Evolutionary conservation across 2,329 filamentous ascomycete genomes (phyloP).

Genomic region (Xylariaceae sp.): DNA sequence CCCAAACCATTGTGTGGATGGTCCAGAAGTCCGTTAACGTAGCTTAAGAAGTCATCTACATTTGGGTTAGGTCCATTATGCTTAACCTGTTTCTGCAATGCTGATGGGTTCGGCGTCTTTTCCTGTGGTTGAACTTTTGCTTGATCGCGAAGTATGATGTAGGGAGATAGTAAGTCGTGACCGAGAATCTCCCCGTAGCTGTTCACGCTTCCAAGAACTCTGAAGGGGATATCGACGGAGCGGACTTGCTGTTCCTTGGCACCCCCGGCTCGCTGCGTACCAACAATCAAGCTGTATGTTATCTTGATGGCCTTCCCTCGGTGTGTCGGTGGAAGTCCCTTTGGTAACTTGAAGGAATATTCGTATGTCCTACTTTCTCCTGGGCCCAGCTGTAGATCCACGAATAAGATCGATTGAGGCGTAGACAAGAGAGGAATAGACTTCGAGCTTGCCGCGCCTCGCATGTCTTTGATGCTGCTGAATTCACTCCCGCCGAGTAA

Average conservation of each 20-base stretch:
- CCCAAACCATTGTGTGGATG: conserved; percentile 53
- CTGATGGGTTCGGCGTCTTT: conserved; percentile 26
- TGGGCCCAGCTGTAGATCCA: conserved; percentile 79
- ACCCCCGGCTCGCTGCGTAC: conserved; percentile 79
- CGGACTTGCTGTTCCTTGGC: conserved; percentile 76
- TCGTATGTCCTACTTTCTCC: conserved; percentile 85
- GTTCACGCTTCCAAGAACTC: conserved; percentile 89
- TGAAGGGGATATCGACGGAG: conserved; percentile 88
- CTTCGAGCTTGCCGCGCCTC: conserved; percentile 76
- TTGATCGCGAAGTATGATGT: conserved; percentile 80
- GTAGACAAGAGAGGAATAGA: conserved; percentile 89
- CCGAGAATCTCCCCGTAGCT: conserved; percentile 80
- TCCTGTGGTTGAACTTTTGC: conserved; percentile 59
- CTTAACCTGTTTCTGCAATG: conserved; percentile 27
- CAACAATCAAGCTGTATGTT: conserved; percentile 82
- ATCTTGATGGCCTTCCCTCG: conserved; percentile 93
- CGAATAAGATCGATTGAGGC: conserved; percentile 91
- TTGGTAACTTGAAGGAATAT: conserved; percentile 80
- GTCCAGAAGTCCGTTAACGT: conserved; percentile 69
- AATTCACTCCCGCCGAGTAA: conserved; percentile 81
- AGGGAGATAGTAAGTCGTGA: conserved; percentile 91
- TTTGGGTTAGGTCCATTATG: conserved; percentile 35
- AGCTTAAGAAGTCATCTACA: conserved; percentile 65
- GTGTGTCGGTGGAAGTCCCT: conserved; percentile 84
- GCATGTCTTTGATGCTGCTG: conserved; percentile 94